phyloP scores from a whole-genome alignment of 78 protist genomes.

The Cyanophora paradoxa region DNA sequence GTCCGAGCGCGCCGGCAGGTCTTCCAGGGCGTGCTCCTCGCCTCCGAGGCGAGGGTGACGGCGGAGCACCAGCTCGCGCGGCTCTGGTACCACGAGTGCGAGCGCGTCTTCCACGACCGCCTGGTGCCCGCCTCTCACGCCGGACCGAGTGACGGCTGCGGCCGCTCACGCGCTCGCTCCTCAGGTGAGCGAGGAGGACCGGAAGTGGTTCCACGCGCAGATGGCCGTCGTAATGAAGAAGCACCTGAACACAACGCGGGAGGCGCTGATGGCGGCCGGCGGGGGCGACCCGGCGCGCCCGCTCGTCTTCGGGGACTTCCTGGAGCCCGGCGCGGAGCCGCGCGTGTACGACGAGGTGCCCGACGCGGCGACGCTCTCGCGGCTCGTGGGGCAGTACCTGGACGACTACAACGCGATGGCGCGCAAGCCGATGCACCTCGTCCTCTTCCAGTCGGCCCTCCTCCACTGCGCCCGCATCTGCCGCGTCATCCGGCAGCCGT shows the following conservation, averaged over 20 bases:
- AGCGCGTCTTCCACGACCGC: constrained; percentile 77
- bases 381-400: neutral
- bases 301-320: constrained; percentile 8
- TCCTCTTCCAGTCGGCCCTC: constrained; percentile 34
- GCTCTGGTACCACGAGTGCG: constrained; percentile 76
- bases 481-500: constrained; percentile 36
- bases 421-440: constrained; percentile 20
- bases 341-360: constrained; percentile 16
- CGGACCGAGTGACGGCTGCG: constrained; percentile 14
- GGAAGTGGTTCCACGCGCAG: neutral
- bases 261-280: too few relatives aligned
- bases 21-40: constrained; percentile 51
- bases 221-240: neutral
- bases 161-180: too few relatives aligned
- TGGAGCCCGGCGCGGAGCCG: neutral
- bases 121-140: constrained; percentile 37
- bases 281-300: neutral
- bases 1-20: constrained; percentile 42
- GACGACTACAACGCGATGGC: constrained; percentile 33
- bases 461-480: constrained; percentile 25
- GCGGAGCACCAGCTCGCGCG: constrained; percentile 19
- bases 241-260: constrained; percentile 1
- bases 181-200: constrained; percentile 13
- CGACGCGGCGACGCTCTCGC: neutral
- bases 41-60: neutral